Evolutionary conservation across 129 eudicot species (phyloP).

Genomic region (Ambrosia trifida): DNA sequence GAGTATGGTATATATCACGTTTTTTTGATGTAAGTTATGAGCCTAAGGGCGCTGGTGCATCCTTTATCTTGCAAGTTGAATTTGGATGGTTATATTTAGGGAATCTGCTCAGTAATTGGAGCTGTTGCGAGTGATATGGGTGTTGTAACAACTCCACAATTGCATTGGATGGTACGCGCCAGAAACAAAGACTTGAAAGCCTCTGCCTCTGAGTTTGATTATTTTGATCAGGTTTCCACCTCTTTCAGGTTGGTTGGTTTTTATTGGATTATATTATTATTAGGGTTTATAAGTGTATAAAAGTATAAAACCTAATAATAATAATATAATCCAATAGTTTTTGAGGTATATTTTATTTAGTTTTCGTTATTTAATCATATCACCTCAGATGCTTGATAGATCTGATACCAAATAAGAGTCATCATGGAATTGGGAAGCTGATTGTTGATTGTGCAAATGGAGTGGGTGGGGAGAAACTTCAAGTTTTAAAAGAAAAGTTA

Average conservation of each 20-base stretch:
- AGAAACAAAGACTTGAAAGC: constrained; percentile 61
- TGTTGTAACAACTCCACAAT: constrained; percentile 85
- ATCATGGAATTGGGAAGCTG: constrained; percentile 48
- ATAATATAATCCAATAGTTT: no score
- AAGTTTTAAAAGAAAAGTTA: constrained; percentile 51
- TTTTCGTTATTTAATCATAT: constrained; percentile 20
- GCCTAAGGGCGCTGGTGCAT: not conserved
- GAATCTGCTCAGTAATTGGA: constrained; percentile 68
- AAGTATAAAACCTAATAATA: no score
- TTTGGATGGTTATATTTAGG: constrained; percentile 44
- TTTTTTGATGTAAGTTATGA: not conserved
- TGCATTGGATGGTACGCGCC: constrained; percentile 98
- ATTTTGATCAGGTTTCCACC: constrained; percentile 55
- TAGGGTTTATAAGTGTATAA: no score
- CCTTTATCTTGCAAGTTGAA: no score
- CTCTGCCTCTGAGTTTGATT: constrained; percentile 60
- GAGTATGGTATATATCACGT: not conserved
- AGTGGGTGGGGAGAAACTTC: constrained; percentile 88
- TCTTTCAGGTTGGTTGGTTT: constrained; percentile 62
- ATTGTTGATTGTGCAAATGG: constrained; percentile 93
- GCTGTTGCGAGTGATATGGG: constrained; percentile 66
- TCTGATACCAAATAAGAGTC: constrained; percentile 51
- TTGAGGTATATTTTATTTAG: not conserved
- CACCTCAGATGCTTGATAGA: constrained; percentile 68
- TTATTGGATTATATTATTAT: not conserved